Evolutionary conservation across 768 basidiomycete species (phyloP).

Genomic region (Boletales sp.): DNA sequence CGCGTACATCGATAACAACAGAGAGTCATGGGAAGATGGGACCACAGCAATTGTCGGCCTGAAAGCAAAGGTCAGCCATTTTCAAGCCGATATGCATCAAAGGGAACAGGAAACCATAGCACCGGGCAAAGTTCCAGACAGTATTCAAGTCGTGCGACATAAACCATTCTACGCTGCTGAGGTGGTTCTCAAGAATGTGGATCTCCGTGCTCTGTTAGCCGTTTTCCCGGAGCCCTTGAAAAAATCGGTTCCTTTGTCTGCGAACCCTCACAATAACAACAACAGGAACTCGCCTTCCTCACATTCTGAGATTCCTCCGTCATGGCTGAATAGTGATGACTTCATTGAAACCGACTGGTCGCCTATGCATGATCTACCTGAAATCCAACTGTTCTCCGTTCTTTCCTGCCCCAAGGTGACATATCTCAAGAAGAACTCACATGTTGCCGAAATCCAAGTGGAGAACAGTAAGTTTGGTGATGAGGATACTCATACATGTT

Average conservation of each 20-base stretch:
- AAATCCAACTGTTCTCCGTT: constrained; percentile 65
- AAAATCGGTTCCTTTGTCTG: constrained; percentile 47
- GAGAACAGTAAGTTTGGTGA: constrained; percentile 77
- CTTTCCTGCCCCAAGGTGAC: constrained; percentile 80
- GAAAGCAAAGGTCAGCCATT: constrained; percentile 76
- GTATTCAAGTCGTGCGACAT: constrained; percentile 59
- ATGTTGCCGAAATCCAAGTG: constrained; percentile 36
- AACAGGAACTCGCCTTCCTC: constrained; percentile 32
- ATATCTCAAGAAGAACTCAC: constrained; percentile 66
- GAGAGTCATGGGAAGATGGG: constrained; percentile 79
- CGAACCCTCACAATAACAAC: constrained; percentile 43
- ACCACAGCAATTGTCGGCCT: constrained; percentile 78
- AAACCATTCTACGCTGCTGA: constrained; percentile 90
- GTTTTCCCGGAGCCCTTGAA: constrained; percentile 73
- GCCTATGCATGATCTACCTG: constrained; percentile 46
- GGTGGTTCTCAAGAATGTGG: constrained; percentile 71
- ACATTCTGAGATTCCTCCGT: constrained; percentile 37
- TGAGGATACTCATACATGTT: constrained; percentile 80
- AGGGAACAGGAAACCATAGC: constrained; percentile 76
- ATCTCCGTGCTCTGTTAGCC: constrained; percentile 76
- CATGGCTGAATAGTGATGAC: constrained; percentile 80
- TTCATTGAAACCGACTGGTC: constrained; percentile 77
- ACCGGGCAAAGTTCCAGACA: constrained; percentile 51
- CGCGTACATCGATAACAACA: constrained; percentile 76
- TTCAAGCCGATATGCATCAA: constrained; percentile 92